Conservation (phyloP, 139 green algal genomes). For the Monoraphidium neglectum region DNA sequence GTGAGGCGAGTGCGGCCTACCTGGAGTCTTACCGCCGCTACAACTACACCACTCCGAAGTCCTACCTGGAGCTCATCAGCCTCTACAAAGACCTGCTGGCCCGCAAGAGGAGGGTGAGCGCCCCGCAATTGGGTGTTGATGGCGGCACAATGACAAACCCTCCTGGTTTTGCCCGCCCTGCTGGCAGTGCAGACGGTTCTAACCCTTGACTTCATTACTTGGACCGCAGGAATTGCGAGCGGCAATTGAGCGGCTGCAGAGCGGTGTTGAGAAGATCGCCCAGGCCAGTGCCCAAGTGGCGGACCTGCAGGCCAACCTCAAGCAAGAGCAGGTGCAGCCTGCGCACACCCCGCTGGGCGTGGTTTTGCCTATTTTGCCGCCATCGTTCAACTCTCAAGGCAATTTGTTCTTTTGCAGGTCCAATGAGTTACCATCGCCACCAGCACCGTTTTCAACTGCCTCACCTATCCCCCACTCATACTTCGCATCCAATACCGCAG, state of each 20-base stretch:
- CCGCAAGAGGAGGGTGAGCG: conserved; percentile 39
- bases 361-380: not conserved
- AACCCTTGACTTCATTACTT: not conserved
- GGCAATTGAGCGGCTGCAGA: conserved; percentile 79
- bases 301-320: conserved; percentile 79
- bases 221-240: conserved; percentile 49
- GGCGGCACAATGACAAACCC: not conserved
- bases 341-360: not conserved
- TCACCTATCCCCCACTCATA: too few species aligned
- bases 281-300: conserved; percentile 81
- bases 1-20: conserved; percentile 32
- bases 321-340: conserved; percentile 68
- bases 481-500: conserved; percentile 14
- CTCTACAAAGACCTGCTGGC: conserved; percentile 83
- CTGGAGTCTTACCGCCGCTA: conserved; percentile 64
- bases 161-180: too few species aligned
- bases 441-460: too few species aligned
- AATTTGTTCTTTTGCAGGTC: too few species aligned
- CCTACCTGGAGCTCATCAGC: conserved; percentile 89
- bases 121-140: not conserved
- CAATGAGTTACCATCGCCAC: too few species aligned
- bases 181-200: too few species aligned
- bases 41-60: conserved; percentile 94
- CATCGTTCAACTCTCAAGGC: too few species aligned
- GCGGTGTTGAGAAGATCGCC: conserved; percentile 85